Base-by-base conservation (phyloP, 768 basidiomycete species). In the Zangia roseola region DNA sequence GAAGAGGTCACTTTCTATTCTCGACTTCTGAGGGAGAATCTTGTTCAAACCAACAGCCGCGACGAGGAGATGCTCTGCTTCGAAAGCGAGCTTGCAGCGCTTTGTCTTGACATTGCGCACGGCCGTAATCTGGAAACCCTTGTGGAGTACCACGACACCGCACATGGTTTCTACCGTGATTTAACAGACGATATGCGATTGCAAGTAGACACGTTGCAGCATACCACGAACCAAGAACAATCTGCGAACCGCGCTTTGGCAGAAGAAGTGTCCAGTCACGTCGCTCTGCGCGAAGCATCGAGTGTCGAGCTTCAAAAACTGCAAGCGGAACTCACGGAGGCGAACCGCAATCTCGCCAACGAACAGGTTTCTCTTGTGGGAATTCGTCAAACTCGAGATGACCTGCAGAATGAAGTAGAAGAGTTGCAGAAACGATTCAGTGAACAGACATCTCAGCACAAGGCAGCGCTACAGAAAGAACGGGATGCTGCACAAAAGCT, bases 401-500 rank as follows among this genome's bases (percentile, higher is more conserved):
- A 13, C n/a, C 39, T 71, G 16, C 57, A 58, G 35, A 60, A 65
- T 55, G 58, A 65, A 45, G 45, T 66, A 2, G 56, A 63, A 5
- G 58, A 26, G 2, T 49, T 57, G 10, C 62, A 66, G 53, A 56
- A 69, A 1, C 63, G 66, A 23, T 49, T 68, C 4, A 49, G 64
- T 24, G 68, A 63, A 13, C 68, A 73, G 19, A 53, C 55, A 2
- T 67, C 64, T 7, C 65, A 65, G 39, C 61, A 74, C 47, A 69
- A 74, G 46, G 54, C 56, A 6, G 58, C 67, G 0, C 45, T 80
- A 53, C 71, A 74, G 49, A 78, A 73, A 49, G 80, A 82, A 43
- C 73, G 69, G 34, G 73, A 81, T 23, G 54, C 70, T 0, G 60
- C 71, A 9, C 75, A 80, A 49, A 72, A 78, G 20, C 64, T 88